Conservation (phyloP, 2,329 filamentous ascomycete species). For the Pseudogymnoascus sp. region DNA sequence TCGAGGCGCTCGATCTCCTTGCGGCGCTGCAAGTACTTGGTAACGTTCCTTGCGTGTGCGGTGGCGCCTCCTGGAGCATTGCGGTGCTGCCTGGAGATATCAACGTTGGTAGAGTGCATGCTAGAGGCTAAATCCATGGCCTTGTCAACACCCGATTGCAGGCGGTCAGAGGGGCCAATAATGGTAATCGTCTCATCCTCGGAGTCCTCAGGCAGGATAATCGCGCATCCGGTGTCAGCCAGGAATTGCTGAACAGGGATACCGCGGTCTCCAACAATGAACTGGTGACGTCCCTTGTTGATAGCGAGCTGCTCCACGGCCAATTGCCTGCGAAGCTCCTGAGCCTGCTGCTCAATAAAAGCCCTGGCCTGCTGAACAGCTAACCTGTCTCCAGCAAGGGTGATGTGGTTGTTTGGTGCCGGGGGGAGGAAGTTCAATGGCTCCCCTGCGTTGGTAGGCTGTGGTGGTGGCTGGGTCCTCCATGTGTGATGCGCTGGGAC, state of each 20-base stretch:
- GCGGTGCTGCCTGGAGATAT: conserved; percentile 72
- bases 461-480: conserved; percentile 59
- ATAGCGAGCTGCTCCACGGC: conserved; percentile 73
- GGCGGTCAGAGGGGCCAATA: conserved; percentile 67
- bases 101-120: conserved; percentile 78
- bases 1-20: conserved; percentile 78
- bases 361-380: conserved; percentile 74
- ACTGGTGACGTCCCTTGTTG: conserved; percentile 83
- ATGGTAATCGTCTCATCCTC: conserved; percentile 77
- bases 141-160: conserved; percentile 69
- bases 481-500: conserved; percentile 77
- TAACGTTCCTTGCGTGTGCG: conserved; percentile 75
- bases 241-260: conserved; percentile 80
- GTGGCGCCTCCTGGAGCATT: conserved; percentile 66
- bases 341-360: conserved; percentile 71
- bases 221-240: conserved; percentile 79
- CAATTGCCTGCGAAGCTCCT: conserved; percentile 68
- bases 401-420: conserved; percentile 67
- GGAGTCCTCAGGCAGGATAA: conserved; percentile 69
- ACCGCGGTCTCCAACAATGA: conserved; percentile 82
- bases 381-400: conserved; percentile 75
- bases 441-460: conserved; percentile 53
- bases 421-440: conserved; percentile 65
- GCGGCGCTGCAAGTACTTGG: conserved; percentile 77
- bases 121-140: conserved; percentile 82